Conservation (phyloP, 371 early-diverging fungal species). For the Mortierella sp. region DNA sequence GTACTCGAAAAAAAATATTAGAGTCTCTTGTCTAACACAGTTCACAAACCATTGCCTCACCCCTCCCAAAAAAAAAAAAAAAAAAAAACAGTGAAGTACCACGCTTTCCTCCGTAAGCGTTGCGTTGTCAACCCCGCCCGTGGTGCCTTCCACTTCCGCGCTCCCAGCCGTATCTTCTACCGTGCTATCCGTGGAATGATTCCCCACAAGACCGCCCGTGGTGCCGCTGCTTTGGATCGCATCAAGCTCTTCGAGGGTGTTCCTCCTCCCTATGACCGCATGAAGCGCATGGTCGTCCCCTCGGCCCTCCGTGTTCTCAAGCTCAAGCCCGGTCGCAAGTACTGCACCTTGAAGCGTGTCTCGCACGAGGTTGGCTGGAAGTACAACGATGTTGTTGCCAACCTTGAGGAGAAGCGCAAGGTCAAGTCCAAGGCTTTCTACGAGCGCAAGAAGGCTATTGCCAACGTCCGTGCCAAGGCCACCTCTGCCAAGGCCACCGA, state of each 20-base stretch:
- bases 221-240: slow-evolving; percentile 97
- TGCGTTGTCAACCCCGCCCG: slow-evolving; percentile 97
- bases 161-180: slow-evolving; percentile 99
- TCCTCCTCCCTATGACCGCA: slow-evolving; percentile 97
- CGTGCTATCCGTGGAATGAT: slow-evolving; percentile 99
- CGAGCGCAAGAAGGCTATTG: slow-evolving; percentile 89
- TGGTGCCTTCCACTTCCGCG: slow-evolving; percentile 99
- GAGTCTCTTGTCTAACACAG: no score
- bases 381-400: slow-evolving; percentile 95
- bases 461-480: slow-evolving; percentile 68
- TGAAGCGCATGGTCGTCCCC: slow-evolving; percentile 98
- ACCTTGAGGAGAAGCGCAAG: slow-evolving; percentile 98
- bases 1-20: no score
- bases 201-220: slow-evolving; percentile 99
- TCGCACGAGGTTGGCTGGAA: slow-evolving; percentile 99
- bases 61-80: no score
- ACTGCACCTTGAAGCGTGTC: slow-evolving; percentile 94
- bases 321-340: slow-evolving; percentile 98
- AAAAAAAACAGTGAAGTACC: slow-evolving; percentile 96
- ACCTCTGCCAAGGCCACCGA: slow-evolving; percentile 62
- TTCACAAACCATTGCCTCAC: no score
- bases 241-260: slow-evolving; percentile 99
- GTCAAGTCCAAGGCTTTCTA: slow-evolving; percentile 92
- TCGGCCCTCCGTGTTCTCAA: slow-evolving; percentile 96
- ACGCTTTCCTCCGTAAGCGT: slow-evolving; percentile 98